phyloP scores from a whole-genome alignment of 176 grass and related monocot species.

The Avena insularis region DNA sequence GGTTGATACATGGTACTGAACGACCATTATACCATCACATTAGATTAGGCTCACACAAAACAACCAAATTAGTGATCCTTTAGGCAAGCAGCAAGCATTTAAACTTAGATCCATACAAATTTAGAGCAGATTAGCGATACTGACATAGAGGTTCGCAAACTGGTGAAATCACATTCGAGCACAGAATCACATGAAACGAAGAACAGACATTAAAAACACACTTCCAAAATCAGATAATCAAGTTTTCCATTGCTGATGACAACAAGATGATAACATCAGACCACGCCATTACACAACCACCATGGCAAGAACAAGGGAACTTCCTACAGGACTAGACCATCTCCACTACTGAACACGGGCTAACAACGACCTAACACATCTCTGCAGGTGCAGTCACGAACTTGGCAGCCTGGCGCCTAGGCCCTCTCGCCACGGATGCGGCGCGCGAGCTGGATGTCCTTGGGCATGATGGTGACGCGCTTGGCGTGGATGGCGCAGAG shows the following conservation, averaged over 20 bases:
- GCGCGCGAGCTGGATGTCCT: slow-evolving; percentile 69
- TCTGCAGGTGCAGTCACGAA: no score
- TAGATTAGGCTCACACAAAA: no score
- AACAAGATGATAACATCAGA: background rate
- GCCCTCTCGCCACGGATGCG: slow-evolving; percentile 56
- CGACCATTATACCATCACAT: no score
- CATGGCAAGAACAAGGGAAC: background rate
- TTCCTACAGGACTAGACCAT: background rate
- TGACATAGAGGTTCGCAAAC: no score
- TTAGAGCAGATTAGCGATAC: background rate
- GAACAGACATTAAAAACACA: background rate
- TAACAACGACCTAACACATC: no score
- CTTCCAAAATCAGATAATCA: background rate
- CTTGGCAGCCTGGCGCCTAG: background rate
- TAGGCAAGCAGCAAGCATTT: no score
- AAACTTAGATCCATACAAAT: background rate
- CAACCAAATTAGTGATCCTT: no score
- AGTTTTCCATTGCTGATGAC: background rate
- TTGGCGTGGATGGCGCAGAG: slow-evolving; percentile 83
- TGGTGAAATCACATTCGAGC: background rate
- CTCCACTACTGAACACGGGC: background rate
- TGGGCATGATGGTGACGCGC: slow-evolving; percentile 82
- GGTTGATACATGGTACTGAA: no score
- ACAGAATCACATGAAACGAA: background rate
- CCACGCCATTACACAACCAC: background rate